phyloP scores from a whole-genome alignment of 768 basidiomycete genomes.

The Boletellus ananas region DNA sequence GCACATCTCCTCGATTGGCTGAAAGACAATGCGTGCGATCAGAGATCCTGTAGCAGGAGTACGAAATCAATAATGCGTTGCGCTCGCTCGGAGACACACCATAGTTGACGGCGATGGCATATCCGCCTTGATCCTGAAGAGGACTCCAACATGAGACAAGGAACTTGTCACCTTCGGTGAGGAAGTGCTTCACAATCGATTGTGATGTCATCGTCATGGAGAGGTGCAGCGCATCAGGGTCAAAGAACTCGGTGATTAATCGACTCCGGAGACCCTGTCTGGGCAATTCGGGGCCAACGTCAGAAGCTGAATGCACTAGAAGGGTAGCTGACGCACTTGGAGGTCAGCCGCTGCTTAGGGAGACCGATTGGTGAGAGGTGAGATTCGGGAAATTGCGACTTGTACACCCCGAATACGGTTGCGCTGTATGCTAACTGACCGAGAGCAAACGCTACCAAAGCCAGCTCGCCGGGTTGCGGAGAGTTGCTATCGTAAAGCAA shows the following conservation, averaged over 20 bases:
- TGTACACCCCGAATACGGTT: constrained; percentile 55
- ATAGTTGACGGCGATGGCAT: constrained; percentile 94
- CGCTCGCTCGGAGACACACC: constrained; percentile 45
- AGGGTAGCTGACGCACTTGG: constrained; percentile 16
- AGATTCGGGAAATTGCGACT: constrained; percentile 36
- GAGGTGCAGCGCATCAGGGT: constrained; percentile 50
- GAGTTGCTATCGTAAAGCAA: constrained; percentile 48
- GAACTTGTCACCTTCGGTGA: constrained; percentile 95
- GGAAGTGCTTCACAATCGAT: constrained; percentile 86
- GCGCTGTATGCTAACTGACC: constrained; percentile 79
- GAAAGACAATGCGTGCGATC: constrained; percentile 87
- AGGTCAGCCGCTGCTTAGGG: constrained; percentile 12
- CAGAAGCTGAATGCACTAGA: background rate
- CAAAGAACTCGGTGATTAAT: constrained; percentile 35
- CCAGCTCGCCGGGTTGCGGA: constrained; percentile 38
- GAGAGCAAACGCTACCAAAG: constrained; percentile 78
- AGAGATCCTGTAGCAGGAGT: constrained; percentile 65
- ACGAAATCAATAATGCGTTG: background rate
- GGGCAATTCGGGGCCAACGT: background rate
- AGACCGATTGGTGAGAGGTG: constrained; percentile 33
- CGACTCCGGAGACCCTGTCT: constrained; percentile 6
- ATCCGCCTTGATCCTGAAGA: constrained; percentile 86
- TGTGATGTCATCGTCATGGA: constrained; percentile 85
- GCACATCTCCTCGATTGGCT: constrained; percentile 91
- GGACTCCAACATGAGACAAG: constrained; percentile 82